Evolutionary conservation across 176 grass and related monocot species (phyloP).

Genomic region (Alloteropsis semialata): DNA sequence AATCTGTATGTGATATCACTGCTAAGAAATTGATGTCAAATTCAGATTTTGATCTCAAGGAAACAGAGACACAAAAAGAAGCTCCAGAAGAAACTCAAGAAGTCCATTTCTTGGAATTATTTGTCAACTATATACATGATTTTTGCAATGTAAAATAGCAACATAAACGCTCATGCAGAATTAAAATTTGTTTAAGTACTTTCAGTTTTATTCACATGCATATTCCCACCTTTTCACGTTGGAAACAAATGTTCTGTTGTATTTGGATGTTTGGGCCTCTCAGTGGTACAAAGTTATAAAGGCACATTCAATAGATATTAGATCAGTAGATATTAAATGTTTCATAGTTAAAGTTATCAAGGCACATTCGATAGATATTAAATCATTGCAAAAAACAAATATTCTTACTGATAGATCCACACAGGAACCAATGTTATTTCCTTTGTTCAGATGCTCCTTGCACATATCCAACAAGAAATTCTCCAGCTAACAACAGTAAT

Average conservation of each 20-base stretch:
- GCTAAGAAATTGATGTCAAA: too few relatives aligned
- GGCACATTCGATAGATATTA: not conserved
- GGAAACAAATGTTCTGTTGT: not conserved
- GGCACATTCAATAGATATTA: not conserved
- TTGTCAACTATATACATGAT: too few relatives aligned
- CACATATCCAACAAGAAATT: not conserved
- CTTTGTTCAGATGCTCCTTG: not conserved
- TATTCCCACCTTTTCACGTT: not conserved
- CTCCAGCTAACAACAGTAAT: not conserved
- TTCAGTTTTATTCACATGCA: not conserved
- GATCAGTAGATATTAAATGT: too few relatives aligned
- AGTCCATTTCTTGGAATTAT: too few relatives aligned
- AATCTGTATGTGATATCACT: too few relatives aligned
- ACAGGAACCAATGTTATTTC: not conserved
- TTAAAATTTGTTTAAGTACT: too few relatives aligned
- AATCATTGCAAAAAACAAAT: not conserved
- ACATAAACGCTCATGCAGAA: too few relatives aligned
- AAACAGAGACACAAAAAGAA: too few relatives aligned
- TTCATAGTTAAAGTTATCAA: not conserved
- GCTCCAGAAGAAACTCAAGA: too few relatives aligned
- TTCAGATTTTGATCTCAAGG: too few relatives aligned
- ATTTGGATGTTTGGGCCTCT: not conserved
- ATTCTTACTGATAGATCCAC: not conserved
- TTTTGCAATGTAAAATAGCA: too few relatives aligned
- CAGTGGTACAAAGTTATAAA: too few relatives aligned